These are phyloP conservation scores for Brasenia schreberi DNA, from an alignment of 164 flowering plant genomes.

Conservation along the genomic window DNA sequence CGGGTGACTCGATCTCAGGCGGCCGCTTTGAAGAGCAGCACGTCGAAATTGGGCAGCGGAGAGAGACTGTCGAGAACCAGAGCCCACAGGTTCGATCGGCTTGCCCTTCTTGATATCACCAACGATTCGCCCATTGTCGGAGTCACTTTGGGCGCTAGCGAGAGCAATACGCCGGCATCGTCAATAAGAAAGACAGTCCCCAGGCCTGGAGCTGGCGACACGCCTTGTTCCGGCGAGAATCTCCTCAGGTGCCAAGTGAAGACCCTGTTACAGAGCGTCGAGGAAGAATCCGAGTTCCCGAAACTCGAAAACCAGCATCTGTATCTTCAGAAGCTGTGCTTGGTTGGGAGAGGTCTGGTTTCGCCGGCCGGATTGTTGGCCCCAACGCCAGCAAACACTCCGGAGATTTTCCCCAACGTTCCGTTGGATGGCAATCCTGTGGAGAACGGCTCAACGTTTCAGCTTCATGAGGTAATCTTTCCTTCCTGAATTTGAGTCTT, in stretches of 20 bases:
- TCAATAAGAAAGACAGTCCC: conserved; percentile 21
- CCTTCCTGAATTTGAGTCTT: background rate
- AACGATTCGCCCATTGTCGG: conserved; percentile 93
- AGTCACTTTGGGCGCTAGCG: conserved; percentile 31
- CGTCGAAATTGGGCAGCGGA: conserved; percentile 43
- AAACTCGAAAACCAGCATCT: conserved; percentile 15
- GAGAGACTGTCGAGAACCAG: conserved; percentile 27
- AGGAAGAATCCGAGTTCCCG: conserved; percentile 45
- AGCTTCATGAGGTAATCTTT: conserved; percentile 3
- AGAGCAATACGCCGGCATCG: conserved; percentile 45
- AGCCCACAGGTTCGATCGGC: conserved; percentile 27
- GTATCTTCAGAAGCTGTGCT: background rate
- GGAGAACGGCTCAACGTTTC: conserved; percentile 23
- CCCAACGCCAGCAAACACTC: conserved; percentile 62
- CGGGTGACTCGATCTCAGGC: conserved; percentile 69
- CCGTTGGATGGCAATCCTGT: conserved; percentile 13
- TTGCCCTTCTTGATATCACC: conserved; percentile 58
- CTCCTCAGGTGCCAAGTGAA: conserved; percentile 75
- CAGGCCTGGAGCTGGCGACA: conserved; percentile 14
- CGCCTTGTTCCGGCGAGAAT: conserved; percentile 89
- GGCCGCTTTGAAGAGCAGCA: conserved; percentile 15
- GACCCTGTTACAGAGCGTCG: conserved; percentile 71
- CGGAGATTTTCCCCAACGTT: conserved; percentile 6
- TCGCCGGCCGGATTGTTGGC: conserved; percentile 47
- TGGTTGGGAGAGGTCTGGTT: background rate